Conservation (phyloP, 495 filamentous ascomycete species). For the Lepidopterella palustris region DNA sequence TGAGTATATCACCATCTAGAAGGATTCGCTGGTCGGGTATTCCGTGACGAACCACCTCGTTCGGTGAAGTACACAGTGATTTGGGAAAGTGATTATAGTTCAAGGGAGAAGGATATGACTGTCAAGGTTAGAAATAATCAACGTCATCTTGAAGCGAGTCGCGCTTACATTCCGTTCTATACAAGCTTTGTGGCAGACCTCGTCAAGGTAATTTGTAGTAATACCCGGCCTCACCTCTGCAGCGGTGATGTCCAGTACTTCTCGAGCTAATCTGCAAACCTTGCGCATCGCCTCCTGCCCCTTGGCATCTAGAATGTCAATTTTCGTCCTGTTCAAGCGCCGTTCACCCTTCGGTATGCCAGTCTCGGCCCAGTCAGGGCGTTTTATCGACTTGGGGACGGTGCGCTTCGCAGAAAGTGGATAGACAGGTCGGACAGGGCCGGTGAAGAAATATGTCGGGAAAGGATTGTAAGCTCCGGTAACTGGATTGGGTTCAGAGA, state of each 20-base stretch:
- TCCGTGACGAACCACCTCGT: conserved; percentile 57
- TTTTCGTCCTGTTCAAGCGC: conserved; percentile 1
- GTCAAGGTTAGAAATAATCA: background rate
- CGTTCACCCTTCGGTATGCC: conserved; percentile 1
- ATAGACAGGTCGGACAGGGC: conserved; percentile 7
- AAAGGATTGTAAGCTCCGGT: background rate
- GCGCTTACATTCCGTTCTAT: conserved; percentile 1
- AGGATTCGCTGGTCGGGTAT: conserved; percentile 77
- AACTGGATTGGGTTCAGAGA: background rate
- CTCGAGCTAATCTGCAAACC: conserved; percentile 2
- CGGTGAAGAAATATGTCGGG: background rate
- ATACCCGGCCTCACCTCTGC: conserved; percentile 1
- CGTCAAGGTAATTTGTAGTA: conserved; percentile 3
- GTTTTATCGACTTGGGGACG: background rate
- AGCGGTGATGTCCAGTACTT: conserved; percentile 1
- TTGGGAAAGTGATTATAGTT: conserved; percentile 7
- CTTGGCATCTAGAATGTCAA: background rate
- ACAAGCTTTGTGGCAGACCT: conserved; percentile 1
- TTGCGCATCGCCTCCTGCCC: conserved; percentile 5
- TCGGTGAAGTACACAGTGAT: conserved; percentile 7
- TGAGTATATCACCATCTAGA: conserved; percentile 80
- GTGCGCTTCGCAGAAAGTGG: background rate
- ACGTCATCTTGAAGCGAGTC: background rate
- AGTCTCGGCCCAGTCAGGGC: background rate
- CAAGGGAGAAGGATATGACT: conserved; percentile 5